Evolutionary conservation across 1,284 basidiomycete genomes (phyloP), one percentile per base, ranked within the genome.

Genomic region (Ustilago loliicola): DNA sequence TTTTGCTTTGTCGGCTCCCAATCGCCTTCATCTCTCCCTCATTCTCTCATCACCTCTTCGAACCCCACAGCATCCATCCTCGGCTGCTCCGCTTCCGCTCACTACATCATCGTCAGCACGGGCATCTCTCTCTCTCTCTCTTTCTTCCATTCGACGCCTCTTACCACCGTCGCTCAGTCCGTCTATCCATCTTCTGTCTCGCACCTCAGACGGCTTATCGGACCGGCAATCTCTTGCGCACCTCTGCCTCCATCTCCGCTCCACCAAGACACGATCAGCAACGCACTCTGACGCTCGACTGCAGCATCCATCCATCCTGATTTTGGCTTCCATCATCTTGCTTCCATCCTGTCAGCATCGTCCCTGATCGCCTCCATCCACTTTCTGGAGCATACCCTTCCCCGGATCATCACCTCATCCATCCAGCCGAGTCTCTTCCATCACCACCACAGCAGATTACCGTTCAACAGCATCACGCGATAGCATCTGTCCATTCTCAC

Each of bases 31-130:
- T n/a, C 25, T 32, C 19, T 30, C 30, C 47, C 3, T 47, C 45
- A 27, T 9, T 51, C 27, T 51, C 50, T 17, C 25, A 17, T 2
- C 15, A 15, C 32, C 30, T 54, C 27, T 17, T 21, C n/a, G n/a
- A n/a, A n/a, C n/a, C 1, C 40, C 27, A 2, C 29, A 29, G 30
- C 23, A 21, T 32, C 30, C 52, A 54, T 21, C 13, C n/a, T 21
- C 52, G 19, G 30, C 32, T 36, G 15, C 32, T 23, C 9, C 52
- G 10, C n/a, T 25, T 34, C 23, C 57, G 30, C n/a, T 15, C 48
- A 45, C 42, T 59, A 59, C 57, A 59, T 59, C 45, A 59, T 59
- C 57, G 32, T 48, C 45, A 47, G 55, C 55, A 30, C 55, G 42
- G 23, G n/a, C 36, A 17, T 47, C 55, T 19, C 21, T 15, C 9